Evolutionary conservation across 805 yeast genomes (phyloP).

Genomic region (Schwanniomyces occidentalis): DNA sequence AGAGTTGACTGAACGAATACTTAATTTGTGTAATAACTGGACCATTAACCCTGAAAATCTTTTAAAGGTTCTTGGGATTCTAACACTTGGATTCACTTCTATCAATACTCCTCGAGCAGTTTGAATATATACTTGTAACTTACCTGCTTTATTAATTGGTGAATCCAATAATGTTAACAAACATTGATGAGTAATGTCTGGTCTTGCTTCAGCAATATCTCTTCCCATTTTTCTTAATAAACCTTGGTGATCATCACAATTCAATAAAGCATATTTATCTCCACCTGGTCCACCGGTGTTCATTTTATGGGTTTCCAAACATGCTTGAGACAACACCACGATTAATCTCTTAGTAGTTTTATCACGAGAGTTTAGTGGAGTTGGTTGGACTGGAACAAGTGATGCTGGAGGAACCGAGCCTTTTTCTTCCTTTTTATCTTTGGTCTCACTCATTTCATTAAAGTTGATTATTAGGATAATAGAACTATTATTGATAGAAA

Average conservation of each 20-base stretch:
- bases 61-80: slow-evolving; percentile 97
- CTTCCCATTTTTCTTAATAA: slow-evolving; percentile 92
- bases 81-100: slow-evolving; percentile 93
- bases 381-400: slow-evolving; percentile 85
- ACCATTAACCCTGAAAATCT: slow-evolving; percentile 98
- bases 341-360: slow-evolving; percentile 83
- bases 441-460: slow-evolving; percentile 9
- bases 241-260: slow-evolving; percentile 99
- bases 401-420: slow-evolving; percentile 52
- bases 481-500: too few relatives aligned
- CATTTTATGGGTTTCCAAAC: slow-evolving; percentile 91
- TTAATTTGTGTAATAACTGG: slow-evolving; percentile 86
- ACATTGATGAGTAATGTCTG: slow-evolving; percentile 99
- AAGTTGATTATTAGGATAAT: too few relatives aligned
- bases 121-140: slow-evolving; percentile 92
- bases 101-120: slow-evolving; percentile 93
- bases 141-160: slow-evolving; percentile 98
- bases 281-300: slow-evolving; percentile 75
- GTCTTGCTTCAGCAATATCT: slow-evolving; percentile 97
- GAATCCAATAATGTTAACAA: slow-evolving; percentile 89
- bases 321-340: slow-evolving; percentile 95
- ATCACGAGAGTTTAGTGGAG: slow-evolving; percentile 77
- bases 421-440: slow-evolving; percentile 12
- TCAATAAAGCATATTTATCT: slow-evolving; percentile 88
- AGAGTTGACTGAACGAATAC: slow-evolving; percentile 91